phyloP scores from a whole-genome alignment of 148 eudicot species.

The Silene conica region DNA sequence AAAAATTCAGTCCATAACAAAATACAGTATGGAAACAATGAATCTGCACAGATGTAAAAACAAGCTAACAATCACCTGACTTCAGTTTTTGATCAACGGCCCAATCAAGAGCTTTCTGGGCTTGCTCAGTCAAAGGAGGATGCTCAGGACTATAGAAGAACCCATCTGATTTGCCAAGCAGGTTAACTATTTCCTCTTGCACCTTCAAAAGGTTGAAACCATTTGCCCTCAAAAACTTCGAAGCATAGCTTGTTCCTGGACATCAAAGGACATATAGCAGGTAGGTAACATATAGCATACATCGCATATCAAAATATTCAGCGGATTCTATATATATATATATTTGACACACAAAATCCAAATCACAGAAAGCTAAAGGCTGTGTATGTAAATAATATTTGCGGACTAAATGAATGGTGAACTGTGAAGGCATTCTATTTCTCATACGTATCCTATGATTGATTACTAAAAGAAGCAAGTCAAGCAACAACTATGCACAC shows the following conservation, averaged over 20 bases:
- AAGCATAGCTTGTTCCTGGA: conserved; percentile 82
- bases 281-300: not conserved
- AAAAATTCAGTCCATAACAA: not conserved
- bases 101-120: conserved; percentile 86
- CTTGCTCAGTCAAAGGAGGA: conserved; percentile 80
- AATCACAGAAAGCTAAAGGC: no score
- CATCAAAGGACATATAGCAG: not conserved
- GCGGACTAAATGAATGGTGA: no score
- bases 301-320: not conserved
- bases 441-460: no score
- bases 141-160: conserved; percentile 64
- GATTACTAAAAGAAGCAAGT: no score
- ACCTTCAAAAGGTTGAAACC: conserved; percentile 71
- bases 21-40: not conserved
- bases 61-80: conserved; percentile 51
- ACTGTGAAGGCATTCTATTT: not conserved
- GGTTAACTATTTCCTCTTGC: conserved; percentile 65
- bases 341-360: not conserved
- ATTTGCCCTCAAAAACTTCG: conserved; percentile 69
- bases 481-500: not conserved
- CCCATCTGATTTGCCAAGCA: conserved; percentile 76
- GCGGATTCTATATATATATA: not conserved
- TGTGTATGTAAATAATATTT: no score
- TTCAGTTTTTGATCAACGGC: conserved; percentile 70
- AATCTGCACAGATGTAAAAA: conserved; percentile 5